phyloP scores from a whole-genome alignment of 1,284 basidiomycete genomes.

The Tylopilus sp. region DNA sequence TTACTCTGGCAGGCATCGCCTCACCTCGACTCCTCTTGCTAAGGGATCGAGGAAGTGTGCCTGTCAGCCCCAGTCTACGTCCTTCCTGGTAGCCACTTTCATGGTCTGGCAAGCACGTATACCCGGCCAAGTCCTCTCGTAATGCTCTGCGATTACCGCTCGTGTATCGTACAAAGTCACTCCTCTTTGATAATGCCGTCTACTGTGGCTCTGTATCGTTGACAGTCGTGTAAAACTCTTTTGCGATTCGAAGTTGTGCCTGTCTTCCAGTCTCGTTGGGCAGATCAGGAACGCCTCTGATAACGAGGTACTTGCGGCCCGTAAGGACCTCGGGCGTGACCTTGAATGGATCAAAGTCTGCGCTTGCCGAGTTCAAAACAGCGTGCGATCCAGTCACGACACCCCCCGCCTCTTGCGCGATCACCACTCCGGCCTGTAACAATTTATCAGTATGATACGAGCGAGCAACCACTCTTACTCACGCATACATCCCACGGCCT shows the following conservation, averaged over 20 bases:
- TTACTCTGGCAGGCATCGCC: no score
- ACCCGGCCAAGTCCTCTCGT: no score
- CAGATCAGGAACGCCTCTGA: constrained; percentile 62
- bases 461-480: constrained; percentile 23
- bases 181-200: not conserved
- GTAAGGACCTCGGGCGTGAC: constrained; percentile 70
- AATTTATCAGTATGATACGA: not conserved
- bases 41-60: no score
- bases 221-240: constrained; percentile 80
- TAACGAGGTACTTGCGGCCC: constrained; percentile 83
- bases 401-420: constrained; percentile 86
- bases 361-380: constrained; percentile 42
- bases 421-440: constrained; percentile 77
- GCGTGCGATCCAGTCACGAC: constrained; percentile 67
- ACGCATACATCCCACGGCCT: constrained; percentile 85
- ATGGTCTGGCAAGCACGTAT: no score
- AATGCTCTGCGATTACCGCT: not conserved
- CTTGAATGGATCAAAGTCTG: constrained; percentile 39
- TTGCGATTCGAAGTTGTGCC: constrained; percentile 75
- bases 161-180: not conserved
- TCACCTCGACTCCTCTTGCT: no score
- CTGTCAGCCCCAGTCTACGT: no score
- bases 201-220: constrained; percentile 60
- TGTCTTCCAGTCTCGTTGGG: constrained; percentile 58
- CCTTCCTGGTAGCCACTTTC: no score